These are phyloP conservation scores for Gyromitra esculenta DNA, from an alignment of 2,329 filamentous ascomycete genomes.

Conservation along the genomic window DNA sequence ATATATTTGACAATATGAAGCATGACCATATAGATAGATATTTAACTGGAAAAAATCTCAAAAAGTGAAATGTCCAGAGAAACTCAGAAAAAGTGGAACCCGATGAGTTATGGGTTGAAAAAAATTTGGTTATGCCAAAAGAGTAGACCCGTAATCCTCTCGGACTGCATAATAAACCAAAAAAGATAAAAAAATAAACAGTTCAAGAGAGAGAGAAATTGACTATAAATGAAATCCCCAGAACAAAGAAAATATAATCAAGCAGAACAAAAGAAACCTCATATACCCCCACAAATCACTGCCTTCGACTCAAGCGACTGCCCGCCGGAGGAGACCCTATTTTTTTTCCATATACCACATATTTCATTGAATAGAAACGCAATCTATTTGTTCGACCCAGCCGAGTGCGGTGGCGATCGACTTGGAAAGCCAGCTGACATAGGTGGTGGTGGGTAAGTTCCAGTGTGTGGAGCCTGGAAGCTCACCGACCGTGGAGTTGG, in stretches of 20 bases:
- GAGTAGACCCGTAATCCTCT: conserved; percentile 11
- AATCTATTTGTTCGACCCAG: conserved; percentile 37
- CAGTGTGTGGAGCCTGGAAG: conserved; percentile 53
- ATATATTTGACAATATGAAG: conserved; percentile 41
- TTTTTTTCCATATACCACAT: conserved; percentile 3
- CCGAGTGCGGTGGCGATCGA: conserved; percentile 30
- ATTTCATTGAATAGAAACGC: conserved; percentile 3
- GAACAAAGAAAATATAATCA: neutral
- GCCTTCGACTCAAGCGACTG: conserved; percentile 45
- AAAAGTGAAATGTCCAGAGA: conserved; percentile 9
- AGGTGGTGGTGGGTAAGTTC: conserved; percentile 44
- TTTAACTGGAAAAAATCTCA: conserved; percentile 14
- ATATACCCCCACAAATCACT: conserved; percentile 21
- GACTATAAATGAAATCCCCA: conserved; percentile 19
- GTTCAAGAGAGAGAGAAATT: neutral
- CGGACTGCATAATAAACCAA: conserved; percentile 10
- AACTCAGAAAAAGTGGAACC: conserved; percentile 20
- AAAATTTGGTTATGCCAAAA: conserved; percentile 15
- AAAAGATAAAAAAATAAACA: neutral
- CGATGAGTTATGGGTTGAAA: neutral
- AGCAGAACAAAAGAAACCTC: conserved; percentile 27
- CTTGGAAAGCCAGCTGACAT: conserved; percentile 38
- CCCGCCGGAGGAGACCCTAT: conserved; percentile 40
- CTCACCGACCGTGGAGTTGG: conserved; percentile 53
- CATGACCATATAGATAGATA: conserved; percentile 32